Evolutionary conservation across 148 eudicot genomes (phyloP).

Genomic region (Fagopyrum homotropicum): DNA sequence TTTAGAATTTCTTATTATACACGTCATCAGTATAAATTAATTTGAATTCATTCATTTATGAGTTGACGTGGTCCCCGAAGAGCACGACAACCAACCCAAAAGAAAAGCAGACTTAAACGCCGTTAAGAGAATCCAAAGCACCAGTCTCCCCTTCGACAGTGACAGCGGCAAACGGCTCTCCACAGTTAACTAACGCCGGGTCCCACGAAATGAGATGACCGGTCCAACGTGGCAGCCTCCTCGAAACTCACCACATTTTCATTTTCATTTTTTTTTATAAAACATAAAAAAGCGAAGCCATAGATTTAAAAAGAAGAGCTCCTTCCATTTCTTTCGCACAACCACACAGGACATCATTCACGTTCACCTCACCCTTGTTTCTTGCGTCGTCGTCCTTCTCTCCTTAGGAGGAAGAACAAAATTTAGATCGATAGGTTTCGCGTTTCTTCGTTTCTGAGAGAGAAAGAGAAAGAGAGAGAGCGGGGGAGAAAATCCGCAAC

Average conservation of each 20-base stretch:
- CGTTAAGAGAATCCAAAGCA: slow-evolving; percentile 1
- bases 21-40: background rate
- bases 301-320: background rate
- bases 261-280: background rate
- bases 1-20: background rate
- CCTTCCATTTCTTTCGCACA: background rate
- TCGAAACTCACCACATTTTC: background rate
- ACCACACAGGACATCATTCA: background rate
- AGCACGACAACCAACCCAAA: background rate
- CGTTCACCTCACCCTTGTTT: background rate
- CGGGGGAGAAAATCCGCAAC: background rate
- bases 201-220: background rate
- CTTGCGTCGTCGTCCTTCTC: background rate
- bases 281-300: background rate
- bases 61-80: slow-evolving; percentile 1
- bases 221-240: slow-evolving; percentile 11
- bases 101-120: background rate
- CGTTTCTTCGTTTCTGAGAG: background rate
- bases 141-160: background rate
- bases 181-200: slow-evolving; percentile 1
- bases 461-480: background rate
- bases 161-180: background rate
- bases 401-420: slow-evolving; percentile 3
- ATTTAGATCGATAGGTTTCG: background rate
- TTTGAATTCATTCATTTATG: background rate